phyloP scores from a whole-genome alignment of 2,329 filamentous ascomycete genomes.

The Phaeosphaeria sp. region DNA sequence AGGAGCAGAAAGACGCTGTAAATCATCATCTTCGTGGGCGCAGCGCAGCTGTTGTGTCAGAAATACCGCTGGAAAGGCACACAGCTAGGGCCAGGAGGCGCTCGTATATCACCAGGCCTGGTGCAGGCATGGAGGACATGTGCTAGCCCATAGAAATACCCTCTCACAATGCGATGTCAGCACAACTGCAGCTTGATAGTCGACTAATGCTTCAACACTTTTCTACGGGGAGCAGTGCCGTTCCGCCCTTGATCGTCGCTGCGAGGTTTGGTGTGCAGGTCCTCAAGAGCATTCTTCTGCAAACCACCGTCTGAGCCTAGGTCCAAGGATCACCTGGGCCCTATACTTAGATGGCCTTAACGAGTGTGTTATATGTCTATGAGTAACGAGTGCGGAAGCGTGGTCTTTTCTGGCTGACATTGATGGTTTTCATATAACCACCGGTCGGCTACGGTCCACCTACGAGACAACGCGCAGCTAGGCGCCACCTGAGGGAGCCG shows the following conservation, averaged over 20 bases:
- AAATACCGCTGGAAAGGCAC: neutral
- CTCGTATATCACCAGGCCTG: slow-evolving; percentile 2
- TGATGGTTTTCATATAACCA: slow-evolving; percentile 1
- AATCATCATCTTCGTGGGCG: neutral
- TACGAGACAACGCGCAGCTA: neutral
- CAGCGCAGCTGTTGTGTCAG: neutral
- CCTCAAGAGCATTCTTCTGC: neutral
- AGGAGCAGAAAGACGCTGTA: slow-evolving; percentile 7
- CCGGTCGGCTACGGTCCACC: slow-evolving; percentile 1
- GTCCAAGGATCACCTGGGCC: neutral
- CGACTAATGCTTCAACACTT: neutral
- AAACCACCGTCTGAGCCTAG: neutral
- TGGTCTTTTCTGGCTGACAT: neutral
- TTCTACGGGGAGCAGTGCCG: neutral
- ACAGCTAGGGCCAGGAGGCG: neutral
- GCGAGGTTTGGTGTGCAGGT: neutral
- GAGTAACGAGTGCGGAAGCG: neutral
- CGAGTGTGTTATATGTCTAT: slow-evolving; percentile 5
- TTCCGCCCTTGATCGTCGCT: neutral
- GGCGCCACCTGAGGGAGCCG: neutral
- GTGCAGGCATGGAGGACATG: slow-evolving; percentile 1
- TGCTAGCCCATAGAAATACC: neutral
- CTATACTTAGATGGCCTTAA: slow-evolving; percentile 8
- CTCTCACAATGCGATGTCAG: neutral
- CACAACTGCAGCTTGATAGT: neutral